Evolutionary conservation across 2,329 filamentous ascomycete genomes (phyloP).

Genomic region (Dothistroma septosporum): DNA sequence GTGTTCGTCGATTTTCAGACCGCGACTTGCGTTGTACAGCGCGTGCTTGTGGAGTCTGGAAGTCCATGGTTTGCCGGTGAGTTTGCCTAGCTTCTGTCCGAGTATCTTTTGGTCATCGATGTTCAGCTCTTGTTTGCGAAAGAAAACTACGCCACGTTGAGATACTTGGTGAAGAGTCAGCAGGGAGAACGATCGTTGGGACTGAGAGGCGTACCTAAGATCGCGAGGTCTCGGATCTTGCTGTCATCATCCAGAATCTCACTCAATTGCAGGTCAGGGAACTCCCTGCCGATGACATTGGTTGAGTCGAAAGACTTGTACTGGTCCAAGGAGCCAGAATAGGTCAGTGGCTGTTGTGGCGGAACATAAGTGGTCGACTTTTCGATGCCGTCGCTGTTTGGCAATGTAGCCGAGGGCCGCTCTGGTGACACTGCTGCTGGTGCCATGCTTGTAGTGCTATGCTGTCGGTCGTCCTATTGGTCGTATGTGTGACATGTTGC

Average conservation of each 20-base stretch:
- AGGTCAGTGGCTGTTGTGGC: slow-evolving; percentile 20
- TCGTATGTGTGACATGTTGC: not conserved
- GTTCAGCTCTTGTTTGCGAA: slow-evolving; percentile 52
- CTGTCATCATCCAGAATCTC: slow-evolving; percentile 38
- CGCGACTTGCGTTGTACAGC: slow-evolving; percentile 11
- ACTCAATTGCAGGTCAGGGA: slow-evolving; percentile 35
- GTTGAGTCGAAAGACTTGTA: slow-evolving; percentile 49
- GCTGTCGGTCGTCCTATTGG: not conserved
- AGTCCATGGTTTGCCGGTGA: slow-evolving; percentile 55
- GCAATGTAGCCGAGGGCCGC: not conserved
- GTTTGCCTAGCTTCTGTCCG: slow-evolving; percentile 55
- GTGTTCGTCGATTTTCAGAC: slow-evolving; percentile 51
- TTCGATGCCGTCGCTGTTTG: not conserved
- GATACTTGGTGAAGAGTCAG: slow-evolving; percentile 50
- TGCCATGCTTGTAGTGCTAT: not conserved
- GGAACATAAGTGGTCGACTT: not conserved
- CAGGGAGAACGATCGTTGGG: not conserved
- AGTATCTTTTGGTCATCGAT: slow-evolving; percentile 63
- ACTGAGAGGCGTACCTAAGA: slow-evolving; percentile 51
- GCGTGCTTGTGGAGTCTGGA: slow-evolving; percentile 58
- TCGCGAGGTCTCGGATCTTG: slow-evolving; percentile 42
- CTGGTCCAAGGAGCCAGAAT: slow-evolving; percentile 40
- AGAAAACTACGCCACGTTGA: slow-evolving; percentile 66
- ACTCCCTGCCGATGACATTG: slow-evolving; percentile 51
- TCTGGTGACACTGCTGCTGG: slow-evolving; percentile 1